phyloP scores from a whole-genome alignment of 805 yeast species.

The Candida schatavii region DNA sequence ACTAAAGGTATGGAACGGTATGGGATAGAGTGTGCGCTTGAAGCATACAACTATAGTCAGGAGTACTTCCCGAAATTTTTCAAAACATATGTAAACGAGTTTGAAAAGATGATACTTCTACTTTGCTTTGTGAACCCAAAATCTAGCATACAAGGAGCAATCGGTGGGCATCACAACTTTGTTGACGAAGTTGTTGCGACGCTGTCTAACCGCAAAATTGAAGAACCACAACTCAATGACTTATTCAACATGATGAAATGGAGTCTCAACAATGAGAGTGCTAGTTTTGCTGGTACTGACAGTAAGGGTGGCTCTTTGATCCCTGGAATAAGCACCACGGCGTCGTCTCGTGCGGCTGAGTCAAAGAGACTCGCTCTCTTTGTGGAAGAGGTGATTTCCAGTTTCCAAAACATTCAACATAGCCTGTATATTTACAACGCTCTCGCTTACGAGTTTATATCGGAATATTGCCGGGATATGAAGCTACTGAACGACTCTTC shows the following conservation, averaged over 20 bases:
- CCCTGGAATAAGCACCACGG: neutral
- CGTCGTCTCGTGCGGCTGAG: conserved; percentile 7
- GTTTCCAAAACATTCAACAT: conserved; percentile 27
- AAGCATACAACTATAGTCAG: conserved; percentile 38
- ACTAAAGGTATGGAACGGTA: conserved; percentile 6
- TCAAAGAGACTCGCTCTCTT: conserved; percentile 11
- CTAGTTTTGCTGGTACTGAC: too few species aligned
- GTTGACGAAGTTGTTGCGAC: neutral
- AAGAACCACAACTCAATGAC: neutral
- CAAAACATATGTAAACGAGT: conserved; percentile 28
- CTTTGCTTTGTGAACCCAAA: neutral
- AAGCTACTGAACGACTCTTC: conserved; percentile 39
- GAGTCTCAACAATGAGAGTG: neutral
- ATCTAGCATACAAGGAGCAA: neutral
- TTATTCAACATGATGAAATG: conserved; percentile 1
- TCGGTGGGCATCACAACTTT: too few species aligned
- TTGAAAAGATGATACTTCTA: conserved; percentile 14
- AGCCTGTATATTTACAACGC: conserved; percentile 29
- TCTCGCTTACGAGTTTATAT: conserved; percentile 38
- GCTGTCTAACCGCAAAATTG: neutral
- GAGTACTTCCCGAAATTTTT: conserved; percentile 33
- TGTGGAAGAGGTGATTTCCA: conserved; percentile 28
- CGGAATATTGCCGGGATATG: conserved; percentile 37
- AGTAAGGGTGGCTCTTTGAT: neutral
- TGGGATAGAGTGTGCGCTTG: conserved; percentile 22